Evolutionary conservation across 768 basidiomycete genomes (phyloP), one percentile per base, ranked within the genome.

Genomic region (Termitomyces sp.): DNA sequence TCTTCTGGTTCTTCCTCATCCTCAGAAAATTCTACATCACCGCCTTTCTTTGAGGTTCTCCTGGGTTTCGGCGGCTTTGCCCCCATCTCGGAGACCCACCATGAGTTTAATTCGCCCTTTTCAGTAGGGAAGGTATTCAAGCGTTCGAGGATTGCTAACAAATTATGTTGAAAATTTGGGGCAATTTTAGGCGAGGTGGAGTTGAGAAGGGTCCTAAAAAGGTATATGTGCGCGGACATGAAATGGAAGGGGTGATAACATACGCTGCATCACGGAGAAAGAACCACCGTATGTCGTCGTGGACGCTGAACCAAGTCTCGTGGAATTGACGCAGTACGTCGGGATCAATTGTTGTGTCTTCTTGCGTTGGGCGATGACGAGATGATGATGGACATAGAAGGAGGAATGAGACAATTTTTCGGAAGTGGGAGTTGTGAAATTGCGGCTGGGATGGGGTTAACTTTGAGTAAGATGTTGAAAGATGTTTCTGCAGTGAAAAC

Each of bases 281-380:
- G 75, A 89, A 91, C 90, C 90, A 95, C 58, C 93, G 83, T 33
- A 95, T 75, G 65, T 96, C 93, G 65, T 93, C 89, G 68, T 90
- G 67, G 13, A 89, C 83, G 62, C 84, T 86, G 64, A 92, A 80
- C 86, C 88, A 95, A 14, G 81, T 86, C 47, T 82, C 80, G 54
- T 86, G 74, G 65, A 93, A 92, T 12, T 79, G 71, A 43, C 83
- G 74, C 26, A 86, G 73, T 3, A 92, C 84, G 56, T 89, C 87
- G 5, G 76, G 53, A 55, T 87, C 82, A 18, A 87, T 71, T 36
- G 72, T 69, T 26, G 75, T 68, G 40, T 70, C 64, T 18, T 64
- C 43, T 42, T 53, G 43, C 73, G 73, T 10, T 7, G 57, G 34
- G n/a, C 51, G 64, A 5, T 46, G 53, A 10, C 77, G 65, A 48